Percentiles rank a stretch among this genome's conserved stretches.
Evolutionary conservation across 108 stramenopile species (phyloP).

Genomic region (Skeletonema tropicum): DNA sequence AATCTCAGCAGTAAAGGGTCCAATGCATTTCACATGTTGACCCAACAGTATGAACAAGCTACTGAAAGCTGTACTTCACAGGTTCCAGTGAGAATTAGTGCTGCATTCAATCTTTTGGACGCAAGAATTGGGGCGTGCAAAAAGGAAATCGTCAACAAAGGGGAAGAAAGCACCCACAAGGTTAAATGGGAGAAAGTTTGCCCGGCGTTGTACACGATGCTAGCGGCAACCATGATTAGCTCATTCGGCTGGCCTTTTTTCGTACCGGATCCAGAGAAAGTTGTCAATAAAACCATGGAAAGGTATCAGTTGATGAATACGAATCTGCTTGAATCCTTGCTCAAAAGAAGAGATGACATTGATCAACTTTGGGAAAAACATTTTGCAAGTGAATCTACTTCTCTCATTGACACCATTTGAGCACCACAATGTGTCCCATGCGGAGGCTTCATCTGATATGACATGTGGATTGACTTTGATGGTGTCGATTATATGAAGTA

Average conservation of each 20-base stretch:
- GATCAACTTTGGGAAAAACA: not conserved
- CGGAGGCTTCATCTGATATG: too few species aligned
- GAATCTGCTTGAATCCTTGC: not conserved
- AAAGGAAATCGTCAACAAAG: not conserved
- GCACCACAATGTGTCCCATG: not conserved
- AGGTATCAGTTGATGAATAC: not conserved
- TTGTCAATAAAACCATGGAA: not conserved
- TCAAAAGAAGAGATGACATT: not conserved
- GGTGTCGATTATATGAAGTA: too few species aligned
- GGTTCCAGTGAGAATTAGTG: not conserved
- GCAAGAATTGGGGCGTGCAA: not conserved
- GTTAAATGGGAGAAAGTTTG: constrained; percentile 12
- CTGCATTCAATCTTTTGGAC: not conserved
- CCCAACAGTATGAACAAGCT: constrained; percentile 6
- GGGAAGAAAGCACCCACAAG: not conserved
- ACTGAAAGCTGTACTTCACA: not conserved
- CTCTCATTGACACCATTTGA: not conserved
- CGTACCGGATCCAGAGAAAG: not conserved
- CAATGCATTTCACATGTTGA: not conserved
- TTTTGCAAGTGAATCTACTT: not conserved
- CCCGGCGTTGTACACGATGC: not conserved
- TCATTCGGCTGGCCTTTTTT: not conserved
- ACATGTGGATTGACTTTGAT: too few species aligned
- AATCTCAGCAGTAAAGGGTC: not conserved
- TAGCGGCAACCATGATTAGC: not conserved